Evolutionary conservation across 1,139 yeast species (phyloP).

Genomic region (Zygotorulaspora mrakii): DNA sequence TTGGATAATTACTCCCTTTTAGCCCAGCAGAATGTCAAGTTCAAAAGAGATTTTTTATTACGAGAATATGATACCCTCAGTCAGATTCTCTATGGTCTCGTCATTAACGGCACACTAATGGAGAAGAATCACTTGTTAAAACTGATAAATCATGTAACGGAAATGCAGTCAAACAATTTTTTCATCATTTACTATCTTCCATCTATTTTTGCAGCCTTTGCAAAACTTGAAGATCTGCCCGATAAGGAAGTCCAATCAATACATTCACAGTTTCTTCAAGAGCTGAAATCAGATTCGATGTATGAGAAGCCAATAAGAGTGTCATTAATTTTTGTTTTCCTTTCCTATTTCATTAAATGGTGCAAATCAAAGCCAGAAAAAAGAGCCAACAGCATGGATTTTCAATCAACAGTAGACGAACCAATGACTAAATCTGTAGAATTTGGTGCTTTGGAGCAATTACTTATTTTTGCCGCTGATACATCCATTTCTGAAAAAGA

Average conservation of each 20-base stretch:
- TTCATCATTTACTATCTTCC: conserved; percentile 66
- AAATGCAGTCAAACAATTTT: conserved; percentile 56
- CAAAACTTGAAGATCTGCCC: conserved; percentile 34
- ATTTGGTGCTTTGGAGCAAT: conserved; percentile 75
- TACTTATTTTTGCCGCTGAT: conserved; percentile 69
- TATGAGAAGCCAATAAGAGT: conserved; percentile 56
- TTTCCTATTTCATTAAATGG: conserved; percentile 66
- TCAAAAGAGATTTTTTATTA: conserved; percentile 59
- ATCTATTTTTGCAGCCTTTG: conserved; percentile 47
- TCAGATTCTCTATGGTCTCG: conserved; percentile 54
- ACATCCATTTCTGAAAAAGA: conserved; percentile 43
- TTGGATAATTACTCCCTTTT: conserved; percentile 48
- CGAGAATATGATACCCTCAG: conserved; percentile 71
- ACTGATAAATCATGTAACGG: conserved; percentile 42
- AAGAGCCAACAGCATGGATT: conserved; percentile 43
- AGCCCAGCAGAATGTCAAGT: conserved; percentile 53
- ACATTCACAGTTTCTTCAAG: conserved; percentile 37
- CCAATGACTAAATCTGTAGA: conserved; percentile 54
- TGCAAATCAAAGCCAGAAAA: conserved; percentile 49
- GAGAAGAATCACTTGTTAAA: conserved; percentile 42
- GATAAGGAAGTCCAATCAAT: conserved; percentile 39
- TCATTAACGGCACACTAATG: conserved; percentile 40
- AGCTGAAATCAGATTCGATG: conserved; percentile 40
- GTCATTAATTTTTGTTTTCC: conserved; percentile 55
- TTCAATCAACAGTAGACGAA: conserved; percentile 45